Percentiles rank a stretch among this genome's conserved stretches.
These are phyloP conservation scores for Coccomyxa sp. DNA, from an alignment of 139 green algal species.

Conservation along the genomic window DNA sequence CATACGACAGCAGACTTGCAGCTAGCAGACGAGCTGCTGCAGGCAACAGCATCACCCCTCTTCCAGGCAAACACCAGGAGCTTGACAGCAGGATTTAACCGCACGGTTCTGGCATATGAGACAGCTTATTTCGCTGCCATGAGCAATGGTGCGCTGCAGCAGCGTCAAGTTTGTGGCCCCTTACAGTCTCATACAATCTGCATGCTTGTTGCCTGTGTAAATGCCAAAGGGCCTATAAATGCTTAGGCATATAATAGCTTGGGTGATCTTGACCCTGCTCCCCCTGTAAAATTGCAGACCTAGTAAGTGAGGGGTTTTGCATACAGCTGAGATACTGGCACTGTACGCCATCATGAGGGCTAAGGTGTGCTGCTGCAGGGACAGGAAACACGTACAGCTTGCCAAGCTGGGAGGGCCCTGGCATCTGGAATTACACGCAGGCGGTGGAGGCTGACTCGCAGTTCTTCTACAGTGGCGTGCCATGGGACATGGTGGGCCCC, in stretches of 20 bases:
- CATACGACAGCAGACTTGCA: background rate
- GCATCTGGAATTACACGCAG: background rate
- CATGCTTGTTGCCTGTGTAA: background rate
- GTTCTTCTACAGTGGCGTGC: conserved; percentile 1
- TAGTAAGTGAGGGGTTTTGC: too few species aligned
- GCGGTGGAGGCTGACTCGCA: background rate
- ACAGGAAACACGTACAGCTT: background rate
- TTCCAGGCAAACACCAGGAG: background rate
- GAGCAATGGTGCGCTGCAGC: background rate
- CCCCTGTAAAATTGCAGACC: too few species aligned
- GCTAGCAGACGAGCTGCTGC: background rate
- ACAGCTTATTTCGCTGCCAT: background rate
- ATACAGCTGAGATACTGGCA: too few species aligned
- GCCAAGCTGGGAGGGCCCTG: background rate
- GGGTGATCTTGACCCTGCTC: too few species aligned
- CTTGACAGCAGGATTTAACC: background rate
- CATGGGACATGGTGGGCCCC: background rate
- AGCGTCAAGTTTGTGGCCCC: background rate
- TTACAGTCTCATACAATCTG: background rate
- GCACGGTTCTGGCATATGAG: background rate
- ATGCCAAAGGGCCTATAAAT: too few species aligned
- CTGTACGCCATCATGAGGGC: too few species aligned
- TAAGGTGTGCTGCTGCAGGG: too few species aligned
- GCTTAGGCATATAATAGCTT: too few species aligned
- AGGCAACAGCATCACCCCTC: background rate